Base-by-base conservation (phyloP, 148 eudicot genomes). In the Rhododendron ferrugineum region DNA sequence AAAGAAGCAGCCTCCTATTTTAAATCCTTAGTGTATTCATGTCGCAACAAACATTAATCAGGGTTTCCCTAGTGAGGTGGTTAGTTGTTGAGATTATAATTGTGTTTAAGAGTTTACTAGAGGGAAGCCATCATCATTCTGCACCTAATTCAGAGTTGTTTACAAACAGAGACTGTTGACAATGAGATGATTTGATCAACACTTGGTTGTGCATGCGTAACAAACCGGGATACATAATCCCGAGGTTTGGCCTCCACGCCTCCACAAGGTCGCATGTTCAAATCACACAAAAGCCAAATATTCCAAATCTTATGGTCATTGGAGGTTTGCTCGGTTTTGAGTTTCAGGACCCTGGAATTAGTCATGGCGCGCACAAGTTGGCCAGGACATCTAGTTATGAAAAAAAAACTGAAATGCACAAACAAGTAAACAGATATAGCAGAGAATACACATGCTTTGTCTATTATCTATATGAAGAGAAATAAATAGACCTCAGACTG, bases 191-290 rank as follows among this genome's bases (percentile, higher is more conserved):
- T 64, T 44, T 82, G 14, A 36, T 66, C 36, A 20, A 82, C 54
- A 64, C 46, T 64, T 50, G 73, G 28, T 82, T 82, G 26, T 20
- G 76, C 58, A 56, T 28, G 77, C 84, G 84, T 34, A 81, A 16
- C 56, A 64, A 66, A 36, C 54, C 0, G 3, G 60, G 18, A 54
- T 54, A 54, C 54, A 50, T 50, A 50, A 50, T 16, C 6, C 44
- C 7, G 1, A 40, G 44, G 44, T 40, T 40, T 40, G 44, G 44
- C 44, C 44, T 40, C 42, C 40, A 37, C 40, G 6, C 40, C 40
- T 37, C 42, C 44, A 40, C 44, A 1, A 40, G 64, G n/a, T 58
- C 8, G n/a, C 64, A 58, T 58, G n/a, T 58, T 58, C 6, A 7
- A 58, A 22, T 22, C 64, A 7, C 64, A 58, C 10, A 4, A 5